Evolutionary conservation across 176 grass and related monocot species (phyloP).

Genomic region (Luzula sylvatica): DNA sequence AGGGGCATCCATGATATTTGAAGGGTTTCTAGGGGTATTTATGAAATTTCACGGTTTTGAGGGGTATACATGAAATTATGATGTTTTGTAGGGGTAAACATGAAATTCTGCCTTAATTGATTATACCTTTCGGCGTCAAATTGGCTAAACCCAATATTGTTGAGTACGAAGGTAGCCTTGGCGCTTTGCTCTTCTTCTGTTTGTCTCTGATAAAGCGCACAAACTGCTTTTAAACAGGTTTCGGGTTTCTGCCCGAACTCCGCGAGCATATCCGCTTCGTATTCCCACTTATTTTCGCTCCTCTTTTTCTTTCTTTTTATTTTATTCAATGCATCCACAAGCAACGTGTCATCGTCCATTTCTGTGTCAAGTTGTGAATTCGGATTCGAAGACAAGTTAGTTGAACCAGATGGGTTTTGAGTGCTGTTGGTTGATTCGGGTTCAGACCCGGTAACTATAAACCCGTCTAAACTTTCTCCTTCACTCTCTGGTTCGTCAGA

Average conservation of each 20-base stretch:
- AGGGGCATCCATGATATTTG: no score
- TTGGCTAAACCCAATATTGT: constrained; percentile 50
- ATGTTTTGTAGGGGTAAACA: no score
- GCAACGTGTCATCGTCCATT: constrained; percentile 18
- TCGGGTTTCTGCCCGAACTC: constrained; percentile 38
- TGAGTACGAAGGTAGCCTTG: constrained; percentile 31
- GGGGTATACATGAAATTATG: no score
- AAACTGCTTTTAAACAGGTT: constrained; percentile 68
- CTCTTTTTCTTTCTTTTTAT: constrained; percentile 33
- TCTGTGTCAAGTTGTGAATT: constrained; percentile 23
- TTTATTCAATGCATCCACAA: constrained; percentile 31
- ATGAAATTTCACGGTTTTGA: no score
- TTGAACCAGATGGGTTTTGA: background rate
- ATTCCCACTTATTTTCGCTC: constrained; percentile 40
- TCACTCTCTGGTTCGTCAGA: constrained; percentile 28
- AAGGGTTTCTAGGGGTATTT: no score
- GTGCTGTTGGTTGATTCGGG: background rate
- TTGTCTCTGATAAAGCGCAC: constrained; percentile 59
- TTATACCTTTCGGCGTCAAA: constrained; percentile 46
- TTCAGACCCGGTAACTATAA: constrained; percentile 41
- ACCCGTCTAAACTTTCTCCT: constrained; percentile 34
- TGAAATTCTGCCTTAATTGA: background rate
- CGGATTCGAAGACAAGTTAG: background rate
- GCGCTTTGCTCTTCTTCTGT: constrained; percentile 32
- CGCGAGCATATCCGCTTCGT: constrained; percentile 57